Evolutionary conservation across 2,329 filamentous ascomycete species (phyloP).

Genomic region (Chalaropsis ovoidea): DNA sequence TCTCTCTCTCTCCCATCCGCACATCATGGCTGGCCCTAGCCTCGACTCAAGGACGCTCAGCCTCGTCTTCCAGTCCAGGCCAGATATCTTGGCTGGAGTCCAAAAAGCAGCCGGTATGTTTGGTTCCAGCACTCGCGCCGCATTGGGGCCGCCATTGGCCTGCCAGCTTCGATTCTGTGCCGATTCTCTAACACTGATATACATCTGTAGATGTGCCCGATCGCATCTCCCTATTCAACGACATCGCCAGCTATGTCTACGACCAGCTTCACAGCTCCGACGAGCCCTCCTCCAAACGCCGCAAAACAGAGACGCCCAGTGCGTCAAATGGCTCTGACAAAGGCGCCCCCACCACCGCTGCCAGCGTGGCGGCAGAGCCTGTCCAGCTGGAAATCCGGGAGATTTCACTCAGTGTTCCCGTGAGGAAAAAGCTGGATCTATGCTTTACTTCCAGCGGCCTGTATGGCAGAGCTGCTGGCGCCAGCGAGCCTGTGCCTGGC

Average conservation of each 20-base stretch:
- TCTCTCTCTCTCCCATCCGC: background rate
- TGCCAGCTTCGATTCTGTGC: background rate
- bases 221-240: conserved; percentile 46
- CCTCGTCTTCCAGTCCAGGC: conserved; percentile 45
- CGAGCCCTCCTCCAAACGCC: conserved; percentile 44
- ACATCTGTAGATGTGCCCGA: conserved; percentile 39
- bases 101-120: conserved; percentile 43
- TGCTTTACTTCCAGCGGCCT: conserved; percentile 51
- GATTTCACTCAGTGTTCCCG: conserved; percentile 56
- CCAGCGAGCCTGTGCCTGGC: conserved; percentile 42
- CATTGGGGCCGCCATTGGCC: background rate
- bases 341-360: conserved; percentile 34
- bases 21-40: conserved; percentile 37
- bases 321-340: conserved; percentile 27
- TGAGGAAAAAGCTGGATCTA: conserved; percentile 58
- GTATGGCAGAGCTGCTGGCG: conserved; percentile 46
- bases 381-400: conserved; percentile 53
- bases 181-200: background rate
- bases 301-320: conserved; percentile 39
- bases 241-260: conserved; percentile 43
- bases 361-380: conserved; percentile 34
- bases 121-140: background rate
- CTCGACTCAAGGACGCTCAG: conserved; percentile 44
- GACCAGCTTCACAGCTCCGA: conserved; percentile 36
- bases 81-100: conserved; percentile 48